These are phyloP conservation scores for Fusarium mundagurra DNA, from an alignment of 2,329 filamentous ascomycete genomes.

Conservation along the genomic window DNA sequence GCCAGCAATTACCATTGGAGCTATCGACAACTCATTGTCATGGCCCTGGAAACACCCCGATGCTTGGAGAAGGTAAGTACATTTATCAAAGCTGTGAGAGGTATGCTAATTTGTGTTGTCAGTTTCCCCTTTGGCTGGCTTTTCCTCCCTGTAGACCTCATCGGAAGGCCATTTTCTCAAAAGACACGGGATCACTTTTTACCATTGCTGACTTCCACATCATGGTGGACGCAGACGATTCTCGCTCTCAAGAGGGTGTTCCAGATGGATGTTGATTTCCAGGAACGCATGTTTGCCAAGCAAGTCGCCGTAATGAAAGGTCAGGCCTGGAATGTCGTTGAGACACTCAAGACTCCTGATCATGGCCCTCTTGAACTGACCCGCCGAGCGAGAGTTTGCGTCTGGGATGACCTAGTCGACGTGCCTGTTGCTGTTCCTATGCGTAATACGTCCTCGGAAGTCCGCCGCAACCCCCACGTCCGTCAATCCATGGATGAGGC, in stretches of 20 bases:
- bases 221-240: slow-evolving; percentile 97
- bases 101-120: background rate
- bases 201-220: slow-evolving; percentile 91
- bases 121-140: slow-evolving; percentile 99
- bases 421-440: slow-evolving; percentile 94
- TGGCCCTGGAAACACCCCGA: slow-evolving; percentile 99
- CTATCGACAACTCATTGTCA: slow-evolving; percentile 96
- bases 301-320: slow-evolving; percentile 99
- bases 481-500: slow-evolving; percentile 75
- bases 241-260: slow-evolving; percentile 87
- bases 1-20: slow-evolving; percentile 80
- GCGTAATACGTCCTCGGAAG: slow-evolving; percentile 84
- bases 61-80: slow-evolving; percentile 71
- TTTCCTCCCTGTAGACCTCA: slow-evolving; percentile 94
- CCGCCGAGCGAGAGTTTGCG: slow-evolving; percentile 87
- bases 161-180: slow-evolving; percentile 94
- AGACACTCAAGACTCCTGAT: slow-evolving; percentile 91
- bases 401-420: slow-evolving; percentile 98
- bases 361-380: slow-evolving; percentile 95
- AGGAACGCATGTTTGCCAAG: slow-evolving; percentile 98
- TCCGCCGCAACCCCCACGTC: slow-evolving; percentile 71
- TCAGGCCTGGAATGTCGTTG: slow-evolving; percentile 98
- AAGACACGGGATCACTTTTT: slow-evolving; percentile 94
- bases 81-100: background rate
- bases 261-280: slow-evolving; percentile 92